Evolutionary conservation across 106 monocot genomes (phyloP).

Genomic region (Chionographis japonica): DNA sequence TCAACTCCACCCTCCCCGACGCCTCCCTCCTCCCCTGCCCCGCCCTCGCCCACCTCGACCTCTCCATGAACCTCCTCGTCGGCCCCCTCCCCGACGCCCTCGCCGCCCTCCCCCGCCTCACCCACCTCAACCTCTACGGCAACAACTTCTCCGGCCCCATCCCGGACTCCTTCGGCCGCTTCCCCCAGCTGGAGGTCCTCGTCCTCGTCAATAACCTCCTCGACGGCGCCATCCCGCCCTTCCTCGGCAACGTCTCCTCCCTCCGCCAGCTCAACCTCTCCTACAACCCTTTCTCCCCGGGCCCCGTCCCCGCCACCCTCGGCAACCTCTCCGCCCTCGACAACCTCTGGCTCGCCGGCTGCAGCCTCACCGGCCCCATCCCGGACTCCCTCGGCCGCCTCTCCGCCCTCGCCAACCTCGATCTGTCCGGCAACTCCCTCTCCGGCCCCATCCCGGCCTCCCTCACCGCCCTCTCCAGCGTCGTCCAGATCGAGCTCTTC

Average conservation of each 20-base stretch:
- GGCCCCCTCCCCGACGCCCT: constrained; percentile 39
- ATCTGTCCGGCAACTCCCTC: constrained; percentile 27
- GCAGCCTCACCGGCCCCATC: constrained; percentile 42
- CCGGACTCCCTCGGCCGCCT: constrained; percentile 35
- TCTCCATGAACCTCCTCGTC: constrained; percentile 44
- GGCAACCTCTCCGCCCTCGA: constrained; percentile 22
- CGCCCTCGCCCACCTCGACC: constrained; percentile 48
- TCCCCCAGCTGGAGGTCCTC: constrained; percentile 31
- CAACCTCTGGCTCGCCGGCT: constrained; percentile 40
- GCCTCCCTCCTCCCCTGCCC: constrained; percentile 38
- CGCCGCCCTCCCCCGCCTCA: constrained; percentile 26
- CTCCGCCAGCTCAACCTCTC: constrained; percentile 39
- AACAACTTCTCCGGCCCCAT: constrained; percentile 68
- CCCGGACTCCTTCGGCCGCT: constrained; percentile 25
- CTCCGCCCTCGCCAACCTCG: constrained; percentile 19
- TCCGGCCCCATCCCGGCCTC: constrained; percentile 29
- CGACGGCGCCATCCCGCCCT: constrained; percentile 13
- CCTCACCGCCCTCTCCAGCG: constrained; percentile 13
- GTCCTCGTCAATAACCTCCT: constrained; percentile 38
- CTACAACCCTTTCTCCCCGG: constrained; percentile 39
- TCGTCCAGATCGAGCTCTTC: constrained; percentile 47
- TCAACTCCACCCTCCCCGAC: constrained; percentile 36
- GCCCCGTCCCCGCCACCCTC: constrained; percentile 19
- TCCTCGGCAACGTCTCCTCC: constrained; percentile 22
- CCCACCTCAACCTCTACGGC: constrained; percentile 41